Evolutionary conservation across 495 filamentous ascomycete genomes (phyloP).

Genomic region (Xylaria bambusicola): DNA sequence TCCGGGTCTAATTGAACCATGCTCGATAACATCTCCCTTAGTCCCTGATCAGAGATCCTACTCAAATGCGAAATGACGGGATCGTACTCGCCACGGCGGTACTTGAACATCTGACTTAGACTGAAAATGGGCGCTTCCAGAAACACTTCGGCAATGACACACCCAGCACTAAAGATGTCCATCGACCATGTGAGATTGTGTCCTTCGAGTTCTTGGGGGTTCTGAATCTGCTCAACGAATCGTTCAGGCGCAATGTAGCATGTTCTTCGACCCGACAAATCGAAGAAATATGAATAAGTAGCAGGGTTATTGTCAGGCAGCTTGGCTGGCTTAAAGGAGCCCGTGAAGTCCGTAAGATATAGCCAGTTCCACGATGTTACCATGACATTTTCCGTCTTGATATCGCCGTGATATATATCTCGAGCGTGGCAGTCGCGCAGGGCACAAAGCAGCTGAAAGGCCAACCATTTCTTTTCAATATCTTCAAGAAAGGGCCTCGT

Average conservation of each 20-base stretch:
- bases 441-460: constrained; percentile 92
- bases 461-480: constrained; percentile 98
- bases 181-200: constrained; percentile 75
- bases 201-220: constrained; percentile 51
- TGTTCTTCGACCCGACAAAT: constrained; percentile 87
- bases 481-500: constrained; percentile 96
- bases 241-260: constrained; percentile 96
- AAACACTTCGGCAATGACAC: constrained; percentile 96
- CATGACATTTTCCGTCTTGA: constrained; percentile 95
- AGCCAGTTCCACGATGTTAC: constrained; percentile 99
- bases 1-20: constrained; percentile 96
- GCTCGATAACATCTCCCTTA: constrained; percentile 83
- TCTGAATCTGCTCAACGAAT: constrained; percentile 65
- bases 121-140: constrained; percentile 94
- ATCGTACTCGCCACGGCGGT: constrained; percentile 89
- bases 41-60: constrained; percentile 83
- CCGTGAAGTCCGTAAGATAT: constrained; percentile 93
- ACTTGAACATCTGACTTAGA: constrained; percentile 91
- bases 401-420: constrained; percentile 95
- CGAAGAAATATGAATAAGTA: constrained; percentile 97
- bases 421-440: constrained; percentile 88
- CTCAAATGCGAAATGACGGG: constrained; percentile 75
- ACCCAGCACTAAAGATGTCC: constrained; percentile 98
- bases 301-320: constrained; percentile 96
- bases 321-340: constrained; percentile 91